Percentiles rank a stretch among this genome's conserved stretches.
phyloP scores from a whole-genome alignment of 2,329 filamentous ascomycete species.

The Colletotrichum endophyticum region DNA sequence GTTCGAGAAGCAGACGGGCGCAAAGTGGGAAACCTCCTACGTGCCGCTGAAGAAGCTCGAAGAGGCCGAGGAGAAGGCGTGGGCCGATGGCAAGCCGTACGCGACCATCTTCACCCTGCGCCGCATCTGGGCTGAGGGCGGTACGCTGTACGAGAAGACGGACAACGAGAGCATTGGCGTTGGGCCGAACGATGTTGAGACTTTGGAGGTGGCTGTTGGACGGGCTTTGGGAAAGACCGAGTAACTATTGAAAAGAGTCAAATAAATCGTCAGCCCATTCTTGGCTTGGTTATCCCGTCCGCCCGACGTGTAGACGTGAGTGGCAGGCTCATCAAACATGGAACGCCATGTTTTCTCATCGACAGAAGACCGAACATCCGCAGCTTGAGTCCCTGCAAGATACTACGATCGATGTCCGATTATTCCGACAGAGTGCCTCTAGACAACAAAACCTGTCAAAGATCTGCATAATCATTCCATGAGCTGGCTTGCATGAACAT shows the following conservation, averaged over 20 bases:
- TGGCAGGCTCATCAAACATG: neutral
- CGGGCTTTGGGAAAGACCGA: neutral
- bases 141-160: slow-evolving; percentile 71
- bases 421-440: neutral
- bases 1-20: slow-evolving; percentile 69
- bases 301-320: neutral
- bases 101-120: slow-evolving; percentile 66
- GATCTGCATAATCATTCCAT: neutral
- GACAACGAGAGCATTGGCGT: slow-evolving; percentile 67
- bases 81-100: slow-evolving; percentile 53
- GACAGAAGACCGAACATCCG: neutral
- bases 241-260: neutral
- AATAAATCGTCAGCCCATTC: neutral
- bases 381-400: neutral
- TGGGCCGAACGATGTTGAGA: slow-evolving; percentile 53
- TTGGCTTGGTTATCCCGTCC: neutral
- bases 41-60: slow-evolving; percentile 59
- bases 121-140: slow-evolving; percentile 76
- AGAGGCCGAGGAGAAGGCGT: slow-evolving; percentile 62
- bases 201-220: slow-evolving; percentile 40
- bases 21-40: slow-evolving; percentile 59
- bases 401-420: neutral
- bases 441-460: neutral
- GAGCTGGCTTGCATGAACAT: neutral
- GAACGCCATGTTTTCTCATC: neutral